Evolutionary conservation across 106 monocot species (phyloP).

Genomic region (Posidonia australis): DNA sequence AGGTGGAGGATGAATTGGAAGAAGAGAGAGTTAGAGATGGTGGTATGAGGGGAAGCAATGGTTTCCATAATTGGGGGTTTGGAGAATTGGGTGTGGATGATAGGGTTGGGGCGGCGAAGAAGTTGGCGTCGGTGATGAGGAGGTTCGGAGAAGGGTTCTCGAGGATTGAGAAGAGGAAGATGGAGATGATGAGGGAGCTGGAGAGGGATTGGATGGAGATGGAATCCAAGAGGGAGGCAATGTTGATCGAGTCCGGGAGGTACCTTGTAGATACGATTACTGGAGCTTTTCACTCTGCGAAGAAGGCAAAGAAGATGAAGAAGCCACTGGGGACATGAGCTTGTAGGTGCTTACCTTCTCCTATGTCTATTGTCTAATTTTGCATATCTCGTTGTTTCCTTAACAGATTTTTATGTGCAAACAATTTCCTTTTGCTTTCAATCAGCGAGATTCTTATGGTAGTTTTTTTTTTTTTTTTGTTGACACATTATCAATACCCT

Average conservation of each 20-base stretch:
- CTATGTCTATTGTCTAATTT: too few species aligned
- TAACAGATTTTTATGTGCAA: too few species aligned
- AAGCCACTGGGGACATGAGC: constrained; percentile 6
- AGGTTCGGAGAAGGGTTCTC: constrained; percentile 39
- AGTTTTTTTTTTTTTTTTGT: too few species aligned
- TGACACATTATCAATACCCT: too few species aligned
- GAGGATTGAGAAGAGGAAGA: constrained; percentile 64
- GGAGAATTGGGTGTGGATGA: background rate
- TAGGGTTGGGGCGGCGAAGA: background rate
- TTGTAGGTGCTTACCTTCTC: too few species aligned
- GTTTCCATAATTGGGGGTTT: background rate
- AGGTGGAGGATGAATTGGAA: background rate
- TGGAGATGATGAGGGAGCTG: constrained; percentile 62
- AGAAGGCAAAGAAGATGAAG: constrained; percentile 44
- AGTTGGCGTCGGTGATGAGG: constrained; percentile 35
- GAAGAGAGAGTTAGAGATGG: background rate
- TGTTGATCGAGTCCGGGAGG: constrained; percentile 48
- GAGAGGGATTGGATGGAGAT: constrained; percentile 67
- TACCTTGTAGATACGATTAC: constrained; percentile 33
- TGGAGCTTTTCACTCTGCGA: constrained; percentile 18
- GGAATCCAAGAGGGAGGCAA: constrained; percentile 50
- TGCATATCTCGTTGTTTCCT: too few species aligned
- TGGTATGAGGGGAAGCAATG: background rate
- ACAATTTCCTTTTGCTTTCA: too few species aligned
- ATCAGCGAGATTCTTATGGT: too few species aligned